Percentiles rank a stretch among this genome's conserved stretches.
These are phyloP conservation scores for Chlorencoelia australis DNA, from an alignment of 2,329 filamentous ascomycete species.

Conservation along the genomic window DNA sequence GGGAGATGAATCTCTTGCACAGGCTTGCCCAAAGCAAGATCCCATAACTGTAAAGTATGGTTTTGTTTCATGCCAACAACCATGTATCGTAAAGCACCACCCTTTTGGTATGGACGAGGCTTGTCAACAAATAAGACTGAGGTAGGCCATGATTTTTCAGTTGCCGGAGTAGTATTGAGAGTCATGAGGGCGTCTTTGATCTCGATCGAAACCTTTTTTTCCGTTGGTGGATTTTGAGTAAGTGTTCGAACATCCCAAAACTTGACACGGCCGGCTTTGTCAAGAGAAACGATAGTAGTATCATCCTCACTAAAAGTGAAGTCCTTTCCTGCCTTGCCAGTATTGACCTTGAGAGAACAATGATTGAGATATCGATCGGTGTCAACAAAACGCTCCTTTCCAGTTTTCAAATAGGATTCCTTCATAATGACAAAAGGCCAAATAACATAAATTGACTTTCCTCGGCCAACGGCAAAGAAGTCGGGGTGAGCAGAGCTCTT, in stretches of 20 bases:
- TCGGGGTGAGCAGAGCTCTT: slow-evolving; percentile 82
- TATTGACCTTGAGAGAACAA: slow-evolving; percentile 86
- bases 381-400: slow-evolving; percentile 62
- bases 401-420: slow-evolving; percentile 52
- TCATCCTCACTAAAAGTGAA: slow-evolving; percentile 98
- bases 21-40: slow-evolving; percentile 86
- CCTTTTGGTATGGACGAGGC: slow-evolving; percentile 83
- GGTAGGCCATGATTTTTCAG: slow-evolving; percentile 93
- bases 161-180: slow-evolving; percentile 73
- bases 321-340: slow-evolving; percentile 95
- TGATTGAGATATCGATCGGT: slow-evolving; percentile 81
- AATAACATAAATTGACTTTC: slow-evolving; percentile 91
- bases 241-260: slow-evolving; percentile 95
- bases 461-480: slow-evolving; percentile 89
- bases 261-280: slow-evolving; percentile 92
- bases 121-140: slow-evolving; percentile 96
- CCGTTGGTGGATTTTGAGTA: slow-evolving; percentile 33
- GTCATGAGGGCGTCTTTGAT: slow-evolving; percentile 81
- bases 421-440: slow-evolving; percentile 55
- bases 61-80: slow-evolving; percentile 99
- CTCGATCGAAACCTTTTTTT: slow-evolving; percentile 43
- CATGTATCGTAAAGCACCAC: slow-evolving; percentile 84
- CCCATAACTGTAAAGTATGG: slow-evolving; percentile 96
- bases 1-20: slow-evolving; percentile 96
- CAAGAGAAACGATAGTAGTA: slow-evolving; percentile 83